A percentile compares a stretch with the other conserved stretches of the same genome.
phyloP scores from a whole-genome alignment of 2,329 filamentous ascomycete species.

The Neonectria punicea region DNA sequence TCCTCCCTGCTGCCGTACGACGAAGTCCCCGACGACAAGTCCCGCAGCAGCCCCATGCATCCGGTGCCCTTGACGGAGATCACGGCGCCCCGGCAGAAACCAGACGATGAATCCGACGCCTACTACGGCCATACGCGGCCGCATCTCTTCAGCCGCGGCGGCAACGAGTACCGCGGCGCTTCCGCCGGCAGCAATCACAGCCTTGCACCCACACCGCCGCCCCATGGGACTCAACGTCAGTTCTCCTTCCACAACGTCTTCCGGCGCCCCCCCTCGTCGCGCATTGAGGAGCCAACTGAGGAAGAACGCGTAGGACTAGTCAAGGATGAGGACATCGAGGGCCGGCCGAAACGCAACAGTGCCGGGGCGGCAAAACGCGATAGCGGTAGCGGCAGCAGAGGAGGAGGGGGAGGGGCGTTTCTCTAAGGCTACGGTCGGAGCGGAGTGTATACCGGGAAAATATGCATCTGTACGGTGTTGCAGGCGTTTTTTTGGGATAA shows the following conservation, averaged over 20 bases:
- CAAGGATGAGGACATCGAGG: conserved; percentile 60
- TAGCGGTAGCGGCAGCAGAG: background rate
- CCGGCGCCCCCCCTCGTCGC: conserved; percentile 49
- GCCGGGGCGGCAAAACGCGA: background rate
- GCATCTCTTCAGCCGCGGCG: conserved; percentile 58
- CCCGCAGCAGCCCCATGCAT: conserved; percentile 65
- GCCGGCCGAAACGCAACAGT: background rate
- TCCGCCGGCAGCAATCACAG: conserved; percentile 55
- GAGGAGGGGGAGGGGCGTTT: conserved; percentile 25
- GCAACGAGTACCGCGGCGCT: conserved; percentile 62
- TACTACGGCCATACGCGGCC: conserved; percentile 53
- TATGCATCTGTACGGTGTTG: conserved; percentile 40
- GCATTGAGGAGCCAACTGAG: conserved; percentile 68
- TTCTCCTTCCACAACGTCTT: conserved; percentile 96
- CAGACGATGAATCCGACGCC: conserved; percentile 53
- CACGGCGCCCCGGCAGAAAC: conserved; percentile 59
- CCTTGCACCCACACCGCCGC: conserved; percentile 69
- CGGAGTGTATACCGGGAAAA: conserved; percentile 18
- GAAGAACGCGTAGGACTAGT: conserved; percentile 87
- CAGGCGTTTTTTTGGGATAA: conserved; percentile 29
- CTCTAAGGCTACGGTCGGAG: conserved; percentile 26
- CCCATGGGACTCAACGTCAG: conserved; percentile 74
- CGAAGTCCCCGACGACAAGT: conserved; percentile 53
- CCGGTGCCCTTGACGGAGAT: conserved; percentile 73
- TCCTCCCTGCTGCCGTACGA: conserved; percentile 47